phyloP scores from a whole-genome alignment of 1,139 yeast species.

The Wickerhamiella pararugosa region DNA sequence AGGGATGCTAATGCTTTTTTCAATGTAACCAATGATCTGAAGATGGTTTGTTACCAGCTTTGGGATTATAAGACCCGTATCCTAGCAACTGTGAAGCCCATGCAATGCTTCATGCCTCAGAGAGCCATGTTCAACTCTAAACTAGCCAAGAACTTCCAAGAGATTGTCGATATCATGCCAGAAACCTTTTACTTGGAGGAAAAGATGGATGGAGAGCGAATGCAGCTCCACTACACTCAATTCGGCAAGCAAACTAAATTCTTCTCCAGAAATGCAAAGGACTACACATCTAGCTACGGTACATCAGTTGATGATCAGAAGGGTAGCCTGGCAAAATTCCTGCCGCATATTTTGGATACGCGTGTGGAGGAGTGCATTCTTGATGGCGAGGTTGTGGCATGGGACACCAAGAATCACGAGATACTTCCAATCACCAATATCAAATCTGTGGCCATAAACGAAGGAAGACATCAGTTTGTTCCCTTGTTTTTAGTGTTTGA shows the following conservation, averaged over 20 bases:
- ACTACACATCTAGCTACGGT: conserved; percentile 66
- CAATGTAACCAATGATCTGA: conserved; percentile 52
- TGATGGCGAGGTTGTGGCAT: conserved; percentile 93
- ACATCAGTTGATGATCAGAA: conserved; percentile 30
- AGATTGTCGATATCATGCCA: conserved; percentile 26
- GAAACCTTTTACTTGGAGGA: conserved; percentile 61
- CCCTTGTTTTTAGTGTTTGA: conserved; percentile 66
- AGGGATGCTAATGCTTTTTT: conserved; percentile 58
- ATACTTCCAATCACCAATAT: conserved; percentile 71
- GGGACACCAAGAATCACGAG: conserved; percentile 45
- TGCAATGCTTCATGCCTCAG: conserved; percentile 21
- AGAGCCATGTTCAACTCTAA: conserved; percentile 32
- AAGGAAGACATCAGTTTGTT: conserved; percentile 19
- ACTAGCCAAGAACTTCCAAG: conserved; percentile 11
- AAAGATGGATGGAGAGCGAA: conserved; percentile 87
- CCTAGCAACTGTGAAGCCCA: conserved; percentile 21
- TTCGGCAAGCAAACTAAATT: conserved; percentile 36
- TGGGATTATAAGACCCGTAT: conserved; percentile 35
- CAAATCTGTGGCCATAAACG: conserved; percentile 45
- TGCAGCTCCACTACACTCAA: conserved; percentile 47
- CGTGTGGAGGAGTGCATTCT: conserved; percentile 36
- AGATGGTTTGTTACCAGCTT: conserved; percentile 45
- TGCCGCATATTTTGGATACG: conserved; percentile 32
- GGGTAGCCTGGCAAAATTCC: conserved; percentile 48
- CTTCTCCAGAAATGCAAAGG: conserved; percentile 55